A percentile compares a stretch with the other conserved stretches of the same genome.
Conservation (phyloP, 2,329 filamentous ascomycete genomes). For the Phaeoacremonium minimum region DNA sequence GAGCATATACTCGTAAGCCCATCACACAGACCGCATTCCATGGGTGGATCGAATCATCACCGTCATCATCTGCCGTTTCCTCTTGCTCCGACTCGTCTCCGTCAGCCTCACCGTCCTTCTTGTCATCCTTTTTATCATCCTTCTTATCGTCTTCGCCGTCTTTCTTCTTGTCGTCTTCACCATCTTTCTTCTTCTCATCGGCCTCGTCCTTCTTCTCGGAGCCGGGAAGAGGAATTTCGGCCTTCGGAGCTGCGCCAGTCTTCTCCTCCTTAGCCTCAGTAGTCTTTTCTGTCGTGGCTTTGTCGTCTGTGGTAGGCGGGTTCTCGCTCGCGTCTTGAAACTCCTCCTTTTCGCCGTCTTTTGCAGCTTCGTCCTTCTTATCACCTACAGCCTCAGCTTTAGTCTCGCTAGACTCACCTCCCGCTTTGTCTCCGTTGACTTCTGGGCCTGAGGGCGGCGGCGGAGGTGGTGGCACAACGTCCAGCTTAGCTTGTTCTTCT, state of each 20-base stretch:
- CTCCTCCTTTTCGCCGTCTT: constrained; percentile 8
- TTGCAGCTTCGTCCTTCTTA: constrained; percentile 17
- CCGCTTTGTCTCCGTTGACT: constrained; percentile 8
- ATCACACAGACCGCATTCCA: constrained; percentile 39
- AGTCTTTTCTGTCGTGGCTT: constrained; percentile 14
- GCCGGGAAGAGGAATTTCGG: constrained; percentile 3
- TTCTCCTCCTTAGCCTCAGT: constrained; percentile 15
- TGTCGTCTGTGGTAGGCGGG: constrained; percentile 9
- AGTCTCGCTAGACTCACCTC: constrained; percentile 1
- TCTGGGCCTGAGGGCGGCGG: constrained; percentile 9
- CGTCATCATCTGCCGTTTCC: constrained; percentile 8
- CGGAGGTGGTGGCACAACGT: background rate
- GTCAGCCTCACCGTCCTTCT: constrained; percentile 2
- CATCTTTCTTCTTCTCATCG: constrained; percentile 11
- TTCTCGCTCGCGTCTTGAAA: constrained; percentile 10
- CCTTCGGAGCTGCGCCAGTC: constrained; percentile 9
- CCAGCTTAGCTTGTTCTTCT: constrained; percentile 7
- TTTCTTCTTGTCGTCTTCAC: constrained; percentile 7
- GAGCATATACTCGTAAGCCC: constrained; percentile 32
- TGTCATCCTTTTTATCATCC: constrained; percentile 1
- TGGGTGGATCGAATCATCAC: constrained; percentile 14
- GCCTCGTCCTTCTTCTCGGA: constrained; percentile 13
- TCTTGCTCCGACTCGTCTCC: constrained; percentile 6
- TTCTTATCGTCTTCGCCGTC: constrained; percentile 3
- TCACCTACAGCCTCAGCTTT: constrained; percentile 16